Conservation (phyloP, 352 stramenopile genomes). For the Phytophthora pluvialis region DNA sequence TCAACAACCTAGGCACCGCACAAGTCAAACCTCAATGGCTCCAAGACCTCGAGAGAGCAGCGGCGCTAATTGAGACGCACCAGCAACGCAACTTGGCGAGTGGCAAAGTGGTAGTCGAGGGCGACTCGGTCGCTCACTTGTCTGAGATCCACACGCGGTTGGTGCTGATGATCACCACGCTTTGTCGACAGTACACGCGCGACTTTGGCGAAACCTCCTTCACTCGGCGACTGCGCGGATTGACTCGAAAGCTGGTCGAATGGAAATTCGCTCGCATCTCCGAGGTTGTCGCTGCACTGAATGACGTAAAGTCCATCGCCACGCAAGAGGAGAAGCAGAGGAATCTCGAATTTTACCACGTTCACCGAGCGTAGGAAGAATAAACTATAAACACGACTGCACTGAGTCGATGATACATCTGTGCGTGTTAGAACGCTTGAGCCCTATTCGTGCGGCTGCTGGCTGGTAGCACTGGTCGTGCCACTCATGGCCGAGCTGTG, state of each 20-base stretch:
- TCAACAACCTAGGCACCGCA: constrained; percentile 26
- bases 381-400: constrained; percentile 23
- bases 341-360: constrained; percentile 79
- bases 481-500: not conserved
- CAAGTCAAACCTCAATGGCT: constrained; percentile 58
- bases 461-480: constrained; percentile 1
- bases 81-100: constrained; percentile 27
- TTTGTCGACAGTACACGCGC: constrained; percentile 44
- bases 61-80: constrained; percentile 37
- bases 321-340: constrained; percentile 60
- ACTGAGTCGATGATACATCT: constrained; percentile 17
- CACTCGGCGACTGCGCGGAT: constrained; percentile 35
- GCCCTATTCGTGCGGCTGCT: constrained; percentile 26
- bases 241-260: constrained; percentile 32
- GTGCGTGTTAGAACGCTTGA: not conserved
- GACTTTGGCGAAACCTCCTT: constrained; percentile 55
- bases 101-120: constrained; percentile 24
- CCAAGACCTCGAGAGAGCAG: constrained; percentile 39
- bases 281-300: constrained; percentile 36
- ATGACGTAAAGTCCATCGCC: constrained; percentile 27
- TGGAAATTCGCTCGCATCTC: constrained; percentile 53
- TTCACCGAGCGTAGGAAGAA: constrained; percentile 22
- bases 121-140: constrained; percentile 41
- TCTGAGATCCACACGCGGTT: constrained; percentile 63
- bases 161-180: constrained; percentile 45